Evolutionary conservation across 2,329 filamentous ascomycete species (phyloP), one percentile per base, ranked within the genome.

Genomic region (Volutella citrinella): DNA sequence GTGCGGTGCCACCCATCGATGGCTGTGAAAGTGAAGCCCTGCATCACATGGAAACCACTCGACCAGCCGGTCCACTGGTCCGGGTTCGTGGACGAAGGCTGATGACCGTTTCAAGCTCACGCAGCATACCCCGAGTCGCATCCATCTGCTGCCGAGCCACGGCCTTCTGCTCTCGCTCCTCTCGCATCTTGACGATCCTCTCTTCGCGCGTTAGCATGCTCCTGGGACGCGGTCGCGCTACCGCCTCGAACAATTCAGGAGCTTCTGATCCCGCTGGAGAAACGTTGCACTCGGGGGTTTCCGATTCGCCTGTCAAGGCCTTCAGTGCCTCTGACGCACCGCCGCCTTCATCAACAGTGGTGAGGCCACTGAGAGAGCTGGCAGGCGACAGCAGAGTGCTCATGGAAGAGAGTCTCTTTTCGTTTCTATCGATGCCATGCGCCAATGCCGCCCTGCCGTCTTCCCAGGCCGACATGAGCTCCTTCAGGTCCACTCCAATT

Each of bases 61-160:
- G 63, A 29, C 54, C 56, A 14, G 54, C 41, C 3, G 59, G 59
- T 10, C 57, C 54, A 40, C 67, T 68, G 20, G 57, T 49, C 26
- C 66, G 61, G 31, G 46, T 61, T 43, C 55, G 57, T 7, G 70
- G 70, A 17, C 70, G 61, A 20, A 70, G 63, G 55, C 70, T 78
- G 58, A 97, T 94, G 40, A 98, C 79, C 46, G 87, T 91, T 66
- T 96, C 88, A 38, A 98, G 72, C 64, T 98, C 93, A 44, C 84
- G 82, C 44, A 98, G 74, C 87, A 98, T 95, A 49, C 84, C 87
- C 26, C 82, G 86, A 44, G 81, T 94, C 10, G 87, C 84, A 43
- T 96, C 88, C 27, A 80, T 70, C 54, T 84, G 84, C 49, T 90
- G 86, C 35, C 81, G 78, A 24, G 81, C 69, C 24, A 79, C 71